Percentiles rank a stretch among this genome's conserved stretches.
These are phyloP conservation scores for Margaritispora aquatica DNA, from an alignment of 495 filamentous ascomycete genomes.

Conservation along the genomic window DNA sequence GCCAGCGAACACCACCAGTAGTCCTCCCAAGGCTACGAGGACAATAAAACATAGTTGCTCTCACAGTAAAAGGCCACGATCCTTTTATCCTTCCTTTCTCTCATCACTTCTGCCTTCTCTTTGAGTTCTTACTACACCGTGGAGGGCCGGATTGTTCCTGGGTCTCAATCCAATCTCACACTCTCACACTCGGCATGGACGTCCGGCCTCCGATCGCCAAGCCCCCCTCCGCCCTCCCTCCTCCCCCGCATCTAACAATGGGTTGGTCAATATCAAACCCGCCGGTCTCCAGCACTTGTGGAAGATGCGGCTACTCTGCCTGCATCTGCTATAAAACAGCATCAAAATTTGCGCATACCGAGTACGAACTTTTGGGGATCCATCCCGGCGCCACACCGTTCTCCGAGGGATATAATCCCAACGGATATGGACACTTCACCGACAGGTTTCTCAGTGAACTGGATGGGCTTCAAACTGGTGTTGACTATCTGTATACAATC, in stretches of 20 bases:
- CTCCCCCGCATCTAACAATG: neutral
- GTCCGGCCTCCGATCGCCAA: neutral
- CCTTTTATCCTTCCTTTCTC: neutral
- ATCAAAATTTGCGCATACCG: neutral
- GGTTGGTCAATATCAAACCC: neutral
- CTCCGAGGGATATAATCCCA: no score
- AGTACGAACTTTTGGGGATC: neutral
- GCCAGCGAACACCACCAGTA: neutral
- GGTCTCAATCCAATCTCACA: neutral
- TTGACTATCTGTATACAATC: no score
- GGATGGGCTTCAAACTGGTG: no score
- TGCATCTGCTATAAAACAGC: neutral
- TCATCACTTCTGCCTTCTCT: neutral
- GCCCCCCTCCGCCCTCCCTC: no score
- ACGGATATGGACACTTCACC: no score
- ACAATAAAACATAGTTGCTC: neutral
- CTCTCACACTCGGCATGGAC: no score
- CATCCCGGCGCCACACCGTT: neutral
- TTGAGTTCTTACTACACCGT: neutral
- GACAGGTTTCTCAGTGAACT: no score
- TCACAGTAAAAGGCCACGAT: neutral
- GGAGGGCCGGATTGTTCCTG: neutral
- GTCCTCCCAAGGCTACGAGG: slow-evolving; percentile 1
- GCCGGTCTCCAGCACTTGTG: neutral
- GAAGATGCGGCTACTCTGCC: slow-evolving; percentile 1